These are phyloP conservation scores for Colletotrichum siamense DNA, from an alignment of 2,329 filamentous ascomycete species.

Conservation along the genomic window DNA sequence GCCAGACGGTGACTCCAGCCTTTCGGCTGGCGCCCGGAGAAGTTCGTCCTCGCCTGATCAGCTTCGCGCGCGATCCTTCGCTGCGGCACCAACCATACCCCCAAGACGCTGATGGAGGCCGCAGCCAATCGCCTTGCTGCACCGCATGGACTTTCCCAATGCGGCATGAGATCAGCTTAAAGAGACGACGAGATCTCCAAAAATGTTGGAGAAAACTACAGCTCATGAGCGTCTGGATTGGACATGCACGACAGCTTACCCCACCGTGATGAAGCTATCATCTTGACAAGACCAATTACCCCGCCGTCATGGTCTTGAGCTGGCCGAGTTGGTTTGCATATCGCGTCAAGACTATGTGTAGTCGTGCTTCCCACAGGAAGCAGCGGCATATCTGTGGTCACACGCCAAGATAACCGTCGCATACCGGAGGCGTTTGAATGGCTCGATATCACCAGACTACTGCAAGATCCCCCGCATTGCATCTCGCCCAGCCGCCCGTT, in stretches of 20 bases:
- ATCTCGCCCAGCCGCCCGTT: neutral
- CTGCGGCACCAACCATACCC: neutral
- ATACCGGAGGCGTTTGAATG: neutral
- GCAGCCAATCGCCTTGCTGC: neutral
- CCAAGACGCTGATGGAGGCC: neutral
- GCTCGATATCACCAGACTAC: neutral
- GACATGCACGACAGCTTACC: neutral
- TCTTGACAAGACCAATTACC: neutral
- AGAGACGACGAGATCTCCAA: neutral
- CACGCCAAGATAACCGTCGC: neutral
- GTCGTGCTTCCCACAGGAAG: neutral
- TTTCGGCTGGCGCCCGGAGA: neutral
- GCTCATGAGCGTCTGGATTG: neutral
- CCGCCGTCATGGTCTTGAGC: neutral
- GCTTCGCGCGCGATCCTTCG: neutral
- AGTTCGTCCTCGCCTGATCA: neutral
- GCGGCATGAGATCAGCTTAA: neutral
- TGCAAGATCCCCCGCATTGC: slow-evolving; percentile 7
- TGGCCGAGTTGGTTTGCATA: neutral
- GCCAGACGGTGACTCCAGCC: neutral
- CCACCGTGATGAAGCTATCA: neutral
- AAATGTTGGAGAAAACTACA: neutral
- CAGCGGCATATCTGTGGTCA: neutral
- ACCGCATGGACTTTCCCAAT: slow-evolving; percentile 17
- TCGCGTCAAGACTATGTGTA: neutral